A percentile compares a stretch with the other conserved stretches of the same genome.
Evolutionary conservation across 2,329 filamentous ascomycete species (phyloP).

Genomic region (Colletotrichum musae): DNA sequence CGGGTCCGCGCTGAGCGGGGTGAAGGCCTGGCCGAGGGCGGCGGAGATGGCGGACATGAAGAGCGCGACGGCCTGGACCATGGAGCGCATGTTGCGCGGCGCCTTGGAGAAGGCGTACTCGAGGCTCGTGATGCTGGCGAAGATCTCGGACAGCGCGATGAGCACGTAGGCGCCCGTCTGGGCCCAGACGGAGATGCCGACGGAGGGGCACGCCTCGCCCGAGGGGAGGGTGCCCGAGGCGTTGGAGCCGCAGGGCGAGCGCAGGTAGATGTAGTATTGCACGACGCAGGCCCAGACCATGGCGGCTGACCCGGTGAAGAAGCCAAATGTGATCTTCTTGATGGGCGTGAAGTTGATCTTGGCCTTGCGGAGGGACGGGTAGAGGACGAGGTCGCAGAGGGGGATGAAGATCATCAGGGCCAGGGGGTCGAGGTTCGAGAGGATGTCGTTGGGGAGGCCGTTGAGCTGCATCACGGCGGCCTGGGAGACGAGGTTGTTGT

Average conservation of each 20-base stretch:
- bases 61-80: slow-evolving; percentile 77
- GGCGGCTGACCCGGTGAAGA: slow-evolving; percentile 73
- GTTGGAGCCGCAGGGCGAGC: slow-evolving; percentile 69
- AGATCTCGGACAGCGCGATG: slow-evolving; percentile 64
- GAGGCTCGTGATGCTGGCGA: slow-evolving; percentile 69
- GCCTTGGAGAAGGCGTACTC: slow-evolving; percentile 85
- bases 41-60: slow-evolving; percentile 79
- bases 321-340: slow-evolving; percentile 80
- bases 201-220: slow-evolving; percentile 57
- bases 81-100: slow-evolving; percentile 81
- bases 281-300: slow-evolving; percentile 70
- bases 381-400: slow-evolving; percentile 75
- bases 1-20: slow-evolving; percentile 67
- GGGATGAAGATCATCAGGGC: slow-evolving; percentile 87
- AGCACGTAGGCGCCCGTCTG: slow-evolving; percentile 66
- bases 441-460: slow-evolving; percentile 82
- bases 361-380: slow-evolving; percentile 75
- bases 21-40: slow-evolving; percentile 74
- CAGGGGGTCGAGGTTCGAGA: slow-evolving; percentile 83
- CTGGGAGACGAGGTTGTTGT: slow-evolving; percentile 74
- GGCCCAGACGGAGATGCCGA: slow-evolving; percentile 74
- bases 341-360: slow-evolving; percentile 80
- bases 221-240: slow-evolving; percentile 47
- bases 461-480: slow-evolving; percentile 76
- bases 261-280: slow-evolving; percentile 75